Conservation (phyloP, 1,284 basidiomycete species). For the Sporisorium iseilematis-ciliati region DNA sequence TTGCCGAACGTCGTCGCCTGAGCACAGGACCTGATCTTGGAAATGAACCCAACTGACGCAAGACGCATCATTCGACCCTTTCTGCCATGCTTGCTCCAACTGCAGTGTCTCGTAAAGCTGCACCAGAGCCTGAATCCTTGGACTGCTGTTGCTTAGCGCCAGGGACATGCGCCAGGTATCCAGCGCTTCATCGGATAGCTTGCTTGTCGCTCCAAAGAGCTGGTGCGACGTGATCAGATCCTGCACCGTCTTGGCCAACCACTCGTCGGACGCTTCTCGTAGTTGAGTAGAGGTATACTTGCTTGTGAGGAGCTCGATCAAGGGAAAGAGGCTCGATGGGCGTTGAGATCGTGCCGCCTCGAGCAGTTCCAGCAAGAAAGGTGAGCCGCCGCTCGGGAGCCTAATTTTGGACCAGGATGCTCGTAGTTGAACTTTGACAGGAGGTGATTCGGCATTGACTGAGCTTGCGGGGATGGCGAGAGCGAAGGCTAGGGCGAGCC, state of each 20-base stretch:
- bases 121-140: slow-evolving; percentile 60
- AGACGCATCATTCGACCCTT: slow-evolving; percentile 69
- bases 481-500: slow-evolving; percentile 24
- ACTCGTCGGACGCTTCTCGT: slow-evolving; percentile 23
- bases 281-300: slow-evolving; percentile 15
- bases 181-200: slow-evolving; percentile 14
- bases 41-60: slow-evolving; percentile 61
- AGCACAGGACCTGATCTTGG: slow-evolving; percentile 50
- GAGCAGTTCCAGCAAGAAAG: slow-evolving; percentile 81
- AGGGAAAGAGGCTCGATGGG: slow-evolving; percentile 48
- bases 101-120: slow-evolving; percentile 54
- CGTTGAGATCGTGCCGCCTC: slow-evolving; percentile 72
- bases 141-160: slow-evolving; percentile 55
- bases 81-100: slow-evolving; percentile 36
- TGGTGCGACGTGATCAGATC: slow-evolving; percentile 14
- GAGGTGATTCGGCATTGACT: slow-evolving; percentile 71
- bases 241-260: slow-evolving; percentile 17
- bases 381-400: slow-evolving; percentile 27
- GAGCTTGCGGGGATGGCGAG: slow-evolving; percentile 4
- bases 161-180: slow-evolving; percentile 56
- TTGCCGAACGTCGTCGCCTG: slow-evolving; percentile 32
- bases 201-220: slow-evolving; percentile 10
- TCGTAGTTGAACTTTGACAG: slow-evolving; percentile 81
- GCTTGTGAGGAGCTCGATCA: slow-evolving; percentile 44
- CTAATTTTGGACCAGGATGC: slow-evolving; percentile 80